Percentiles rank a stretch among this genome's conserved stretches.
phyloP scores from a whole-genome alignment of 371 early-diverging fungal species.

The Nematocida major region DNA sequence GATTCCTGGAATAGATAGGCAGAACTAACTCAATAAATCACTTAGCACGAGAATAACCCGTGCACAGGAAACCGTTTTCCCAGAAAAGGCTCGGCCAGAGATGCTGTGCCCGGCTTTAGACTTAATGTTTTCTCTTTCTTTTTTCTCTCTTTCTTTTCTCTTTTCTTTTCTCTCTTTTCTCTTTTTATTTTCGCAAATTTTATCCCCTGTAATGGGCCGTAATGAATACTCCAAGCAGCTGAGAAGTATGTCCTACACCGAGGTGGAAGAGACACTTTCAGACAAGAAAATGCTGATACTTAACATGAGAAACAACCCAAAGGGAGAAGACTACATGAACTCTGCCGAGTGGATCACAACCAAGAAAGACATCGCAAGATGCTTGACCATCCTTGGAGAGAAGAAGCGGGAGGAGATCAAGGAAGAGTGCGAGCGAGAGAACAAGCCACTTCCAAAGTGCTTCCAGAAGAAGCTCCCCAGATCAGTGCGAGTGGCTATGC shows the following conservation, averaged over 20 bases:
- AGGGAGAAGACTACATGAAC: conserved; percentile 1
- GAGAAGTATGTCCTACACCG: conserved; percentile 19
- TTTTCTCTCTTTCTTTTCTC: background rate
- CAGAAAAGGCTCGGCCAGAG: no score
- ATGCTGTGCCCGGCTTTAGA: no score
- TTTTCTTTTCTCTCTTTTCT: background rate
- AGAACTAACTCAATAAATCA: no score
- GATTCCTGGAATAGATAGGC: no score
- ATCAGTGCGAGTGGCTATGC: conserved; percentile 13
- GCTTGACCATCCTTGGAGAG: conserved; percentile 21
- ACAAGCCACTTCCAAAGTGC: conserved; percentile 40
- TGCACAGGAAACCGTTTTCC: no score
- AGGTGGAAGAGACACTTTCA: conserved; percentile 28
- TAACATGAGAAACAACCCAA: conserved; percentile 29
- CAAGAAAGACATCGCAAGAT: conserved; percentile 50
- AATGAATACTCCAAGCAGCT: conserved; percentile 21
- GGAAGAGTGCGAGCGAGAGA: conserved; percentile 22
- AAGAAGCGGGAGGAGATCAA: conserved; percentile 41
- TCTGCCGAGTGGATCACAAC: conserved; percentile 43
- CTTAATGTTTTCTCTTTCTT: no score
- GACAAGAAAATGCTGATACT: conserved; percentile 43
- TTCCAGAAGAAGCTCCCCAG: conserved; percentile 35
- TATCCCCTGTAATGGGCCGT: conserved; percentile 35
- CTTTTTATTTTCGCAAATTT: conserved; percentile 30
- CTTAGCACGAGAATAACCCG: no score